phyloP scores from a whole-genome alignment of 352 stramenopile genomes.

The Phytophthora uliginosa region DNA sequence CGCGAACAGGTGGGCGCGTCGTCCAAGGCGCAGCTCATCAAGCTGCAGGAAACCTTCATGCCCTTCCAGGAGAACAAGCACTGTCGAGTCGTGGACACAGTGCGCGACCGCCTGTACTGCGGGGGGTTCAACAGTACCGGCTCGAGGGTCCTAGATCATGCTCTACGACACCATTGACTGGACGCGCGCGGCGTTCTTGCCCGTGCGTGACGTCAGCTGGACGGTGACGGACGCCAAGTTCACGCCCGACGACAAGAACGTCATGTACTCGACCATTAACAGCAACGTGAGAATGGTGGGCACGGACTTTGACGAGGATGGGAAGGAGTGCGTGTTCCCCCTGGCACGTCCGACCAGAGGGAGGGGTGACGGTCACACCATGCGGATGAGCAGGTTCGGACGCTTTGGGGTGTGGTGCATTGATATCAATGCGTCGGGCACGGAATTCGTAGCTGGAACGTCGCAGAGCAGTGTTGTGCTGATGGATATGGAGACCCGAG shows the following conservation, averaged over 20 bases:
- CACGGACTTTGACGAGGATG: slow-evolving; percentile 63
- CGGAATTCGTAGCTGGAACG: slow-evolving; percentile 86
- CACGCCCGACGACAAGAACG: slow-evolving; percentile 70
- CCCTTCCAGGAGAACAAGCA: slow-evolving; percentile 86
- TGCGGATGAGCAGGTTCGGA: slow-evolving; percentile 41
- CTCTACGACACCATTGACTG: slow-evolving; percentile 84
- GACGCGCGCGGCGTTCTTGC: slow-evolving; percentile 56
- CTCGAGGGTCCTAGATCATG: slow-evolving; percentile 77
- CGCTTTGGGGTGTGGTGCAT: slow-evolving; percentile 86
- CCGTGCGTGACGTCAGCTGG: slow-evolving; percentile 83
- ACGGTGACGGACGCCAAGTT: slow-evolving; percentile 90
- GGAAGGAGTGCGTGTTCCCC: slow-evolving; percentile 63
- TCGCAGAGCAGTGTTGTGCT: slow-evolving; percentile 80
- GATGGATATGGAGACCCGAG: slow-evolving; percentile 85
- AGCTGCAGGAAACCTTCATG: slow-evolving; percentile 85
- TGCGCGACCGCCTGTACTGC: slow-evolving; percentile 83
- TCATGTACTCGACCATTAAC: slow-evolving; percentile 87
- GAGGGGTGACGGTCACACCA: slow-evolving; percentile 16
- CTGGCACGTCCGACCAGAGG: slow-evolving; percentile 37
- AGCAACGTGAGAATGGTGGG: slow-evolving; percentile 87
- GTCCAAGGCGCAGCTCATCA: slow-evolving; percentile 71
- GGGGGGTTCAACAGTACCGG: slow-evolving; percentile 82
- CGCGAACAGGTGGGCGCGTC: slow-evolving; percentile 75
- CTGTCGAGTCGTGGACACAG: slow-evolving; percentile 74
- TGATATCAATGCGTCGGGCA: slow-evolving; percentile 79